Evolutionary conservation across 1,284 basidiomycete species (phyloP).

Genomic region (Earliella scabrosa): DNA sequence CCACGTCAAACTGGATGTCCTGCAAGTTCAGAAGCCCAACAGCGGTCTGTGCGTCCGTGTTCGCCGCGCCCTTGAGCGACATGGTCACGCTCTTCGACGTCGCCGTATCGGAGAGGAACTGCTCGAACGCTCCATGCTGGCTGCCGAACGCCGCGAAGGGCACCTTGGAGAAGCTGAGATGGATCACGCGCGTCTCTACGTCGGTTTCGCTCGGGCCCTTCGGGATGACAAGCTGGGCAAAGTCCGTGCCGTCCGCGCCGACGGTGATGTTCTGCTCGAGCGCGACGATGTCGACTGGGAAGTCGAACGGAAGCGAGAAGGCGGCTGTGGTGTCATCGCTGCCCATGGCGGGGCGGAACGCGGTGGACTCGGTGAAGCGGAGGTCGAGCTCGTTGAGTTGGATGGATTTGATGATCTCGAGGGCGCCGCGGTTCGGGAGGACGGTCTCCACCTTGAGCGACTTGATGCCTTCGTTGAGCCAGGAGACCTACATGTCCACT

Average conservation of each 20-base stretch:
- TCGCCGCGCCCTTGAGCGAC: conserved; percentile 60
- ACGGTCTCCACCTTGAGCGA: conserved; percentile 62
- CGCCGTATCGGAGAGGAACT: conserved; percentile 74
- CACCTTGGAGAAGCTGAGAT: conserved; percentile 63
- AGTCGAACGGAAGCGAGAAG: conserved; percentile 73
- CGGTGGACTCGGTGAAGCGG: conserved; percentile 58
- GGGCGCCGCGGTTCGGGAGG: conserved; percentile 67
- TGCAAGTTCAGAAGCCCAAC: conserved; percentile 69
- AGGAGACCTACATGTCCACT: conserved; percentile 53
- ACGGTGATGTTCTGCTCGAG: conserved; percentile 68
- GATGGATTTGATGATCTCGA: conserved; percentile 72
- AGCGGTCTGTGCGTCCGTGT: conserved; percentile 68
- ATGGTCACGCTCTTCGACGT: conserved; percentile 53
- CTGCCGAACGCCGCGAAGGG: conserved; percentile 62
- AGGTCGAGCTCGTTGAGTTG: conserved; percentile 66
- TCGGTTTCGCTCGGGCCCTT: conserved; percentile 66
- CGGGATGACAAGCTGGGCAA: conserved; percentile 69
- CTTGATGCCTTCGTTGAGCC: conserved; percentile 80
- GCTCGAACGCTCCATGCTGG: conserved; percentile 59
- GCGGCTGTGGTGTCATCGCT: conserved; percentile 63
- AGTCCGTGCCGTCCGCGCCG: conserved; percentile 55
- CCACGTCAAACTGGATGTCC: conserved; percentile 67
- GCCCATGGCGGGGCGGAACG: conserved; percentile 63
- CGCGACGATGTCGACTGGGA: conserved; percentile 71
- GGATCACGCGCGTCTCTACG: conserved; percentile 64